phyloP scores from a whole-genome alignment of 805 yeast genomes.

The Candida chauliodis region DNA sequence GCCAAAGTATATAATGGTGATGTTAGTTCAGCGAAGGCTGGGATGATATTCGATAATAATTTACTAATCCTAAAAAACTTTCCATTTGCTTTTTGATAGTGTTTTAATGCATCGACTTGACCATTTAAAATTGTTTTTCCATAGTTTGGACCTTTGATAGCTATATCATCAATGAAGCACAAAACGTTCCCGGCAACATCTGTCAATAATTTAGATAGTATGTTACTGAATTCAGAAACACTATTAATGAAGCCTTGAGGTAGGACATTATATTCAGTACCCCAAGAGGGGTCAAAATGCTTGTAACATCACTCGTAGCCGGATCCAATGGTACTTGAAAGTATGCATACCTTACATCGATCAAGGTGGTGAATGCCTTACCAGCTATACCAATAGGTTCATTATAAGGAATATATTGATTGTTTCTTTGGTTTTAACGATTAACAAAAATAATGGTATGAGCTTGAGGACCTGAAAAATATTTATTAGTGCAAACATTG shows the following conservation, averaged over 20 bases:
- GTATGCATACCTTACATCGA: not conserved
- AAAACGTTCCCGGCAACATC: not conserved
- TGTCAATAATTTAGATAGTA: not conserved
- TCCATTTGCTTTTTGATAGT: slow-evolving; percentile 1
- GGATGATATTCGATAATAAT: not conserved
- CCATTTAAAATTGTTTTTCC: not conserved
- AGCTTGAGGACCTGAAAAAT: no score
- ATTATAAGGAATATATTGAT: no score
- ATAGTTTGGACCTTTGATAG: not conserved
- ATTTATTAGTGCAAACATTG: no score
- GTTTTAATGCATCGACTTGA: not conserved
- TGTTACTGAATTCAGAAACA: not conserved
- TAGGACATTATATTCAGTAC: not conserved
- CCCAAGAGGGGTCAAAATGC: not conserved
- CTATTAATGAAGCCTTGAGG: not conserved
- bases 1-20: not conserved
- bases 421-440: no score
- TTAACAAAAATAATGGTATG: no score
- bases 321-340: not conserved
- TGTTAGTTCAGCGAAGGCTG: slow-evolving; percentile 3
- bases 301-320: not conserved
- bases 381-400: not conserved
- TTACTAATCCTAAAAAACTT: slow-evolving; percentile 2
- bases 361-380: not conserved
- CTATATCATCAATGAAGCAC: not conserved